Conservation (phyloP, 2,329 filamentous ascomycete species). For the Mycosphaerelloides madeirae region DNA sequence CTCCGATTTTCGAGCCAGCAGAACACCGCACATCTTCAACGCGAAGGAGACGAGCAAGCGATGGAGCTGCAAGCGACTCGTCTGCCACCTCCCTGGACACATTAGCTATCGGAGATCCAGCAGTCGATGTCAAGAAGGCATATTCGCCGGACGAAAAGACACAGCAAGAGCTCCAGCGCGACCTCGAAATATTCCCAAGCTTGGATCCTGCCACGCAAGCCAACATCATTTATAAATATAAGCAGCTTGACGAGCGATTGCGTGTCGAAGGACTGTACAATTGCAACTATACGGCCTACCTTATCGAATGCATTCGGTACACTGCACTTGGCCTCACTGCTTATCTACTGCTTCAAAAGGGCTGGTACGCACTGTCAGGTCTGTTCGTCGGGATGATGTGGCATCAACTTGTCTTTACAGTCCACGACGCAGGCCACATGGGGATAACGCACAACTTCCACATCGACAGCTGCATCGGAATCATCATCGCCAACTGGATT, state of each 20-base stretch:
- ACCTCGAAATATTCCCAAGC: constrained; percentile 74
- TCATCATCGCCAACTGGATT: constrained; percentile 82
- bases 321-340: constrained; percentile 59
- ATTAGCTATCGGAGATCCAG: constrained; percentile 40
- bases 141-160: constrained; percentile 65
- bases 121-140: constrained; percentile 34
- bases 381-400: constrained; percentile 76
- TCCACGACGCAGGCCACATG: constrained; percentile 95
- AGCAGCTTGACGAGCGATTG: constrained; percentile 68
- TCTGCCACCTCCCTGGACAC: constrained; percentile 59
- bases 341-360: constrained; percentile 43
- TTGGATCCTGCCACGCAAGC: constrained; percentile 70
- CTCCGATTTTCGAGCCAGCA: constrained; percentile 55
- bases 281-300: constrained; percentile 79
- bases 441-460: constrained; percentile 91
- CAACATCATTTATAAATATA: constrained; percentile 73
- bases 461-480: constrained; percentile 77
- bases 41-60: constrained; percentile 36
- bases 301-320: constrained; percentile 70
- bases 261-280: constrained; percentile 71
- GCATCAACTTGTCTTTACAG: constrained; percentile 92
- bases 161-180: constrained; percentile 67
- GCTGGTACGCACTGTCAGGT: constrained; percentile 57
- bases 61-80: constrained; percentile 32
- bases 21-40: constrained; percentile 34